Conservation (phyloP, 1,284 basidiomycete genomes). For the Melanopsichium pennsylvanicum region DNA sequence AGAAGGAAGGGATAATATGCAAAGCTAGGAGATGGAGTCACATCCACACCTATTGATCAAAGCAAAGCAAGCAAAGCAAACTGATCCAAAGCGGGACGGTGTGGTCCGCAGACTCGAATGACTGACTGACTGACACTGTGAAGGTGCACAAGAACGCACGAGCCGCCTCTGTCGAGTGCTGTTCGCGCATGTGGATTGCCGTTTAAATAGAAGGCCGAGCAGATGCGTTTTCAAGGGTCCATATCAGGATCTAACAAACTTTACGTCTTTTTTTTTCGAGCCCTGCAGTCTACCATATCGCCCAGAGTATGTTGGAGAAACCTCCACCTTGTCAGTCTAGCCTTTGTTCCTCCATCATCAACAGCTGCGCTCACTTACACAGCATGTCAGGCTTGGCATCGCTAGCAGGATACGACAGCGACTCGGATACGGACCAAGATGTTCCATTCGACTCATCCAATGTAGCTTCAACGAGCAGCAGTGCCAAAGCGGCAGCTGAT, state of each 20-base stretch:
- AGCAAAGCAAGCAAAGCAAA: neutral
- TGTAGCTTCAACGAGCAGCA: slow-evolving; percentile 3
- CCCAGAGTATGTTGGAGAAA: too few relatives aligned
- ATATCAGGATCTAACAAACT: neutral
- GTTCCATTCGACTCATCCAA: neutral
- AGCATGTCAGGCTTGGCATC: slow-evolving; percentile 29
- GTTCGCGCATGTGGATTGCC: slow-evolving; percentile 10
- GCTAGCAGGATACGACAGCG: slow-evolving; percentile 35
- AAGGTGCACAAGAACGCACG: slow-evolving; percentile 3
- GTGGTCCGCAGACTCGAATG: slow-evolving; percentile 5
- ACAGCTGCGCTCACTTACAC: neutral
- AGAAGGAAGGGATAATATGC: neutral
- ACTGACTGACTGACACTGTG: neutral
- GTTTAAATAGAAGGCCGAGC: slow-evolving; percentile 16
- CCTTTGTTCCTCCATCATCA: neutral
- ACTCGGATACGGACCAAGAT: slow-evolving; percentile 22
- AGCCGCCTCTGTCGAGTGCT: slow-evolving; percentile 1
- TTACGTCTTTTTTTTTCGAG: neutral
- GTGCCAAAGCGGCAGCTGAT: neutral
- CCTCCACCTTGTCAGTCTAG: slow-evolving; percentile 1
- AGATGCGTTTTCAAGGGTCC: neutral
- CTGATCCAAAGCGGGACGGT: slow-evolving; percentile 1
- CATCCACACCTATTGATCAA: neutral
- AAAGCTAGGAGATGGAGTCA: neutral
- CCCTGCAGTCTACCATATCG: too few relatives aligned